Base-by-base conservation (phyloP, 345 rosid genomes). In the Capsella bursapastoris region DNA sequence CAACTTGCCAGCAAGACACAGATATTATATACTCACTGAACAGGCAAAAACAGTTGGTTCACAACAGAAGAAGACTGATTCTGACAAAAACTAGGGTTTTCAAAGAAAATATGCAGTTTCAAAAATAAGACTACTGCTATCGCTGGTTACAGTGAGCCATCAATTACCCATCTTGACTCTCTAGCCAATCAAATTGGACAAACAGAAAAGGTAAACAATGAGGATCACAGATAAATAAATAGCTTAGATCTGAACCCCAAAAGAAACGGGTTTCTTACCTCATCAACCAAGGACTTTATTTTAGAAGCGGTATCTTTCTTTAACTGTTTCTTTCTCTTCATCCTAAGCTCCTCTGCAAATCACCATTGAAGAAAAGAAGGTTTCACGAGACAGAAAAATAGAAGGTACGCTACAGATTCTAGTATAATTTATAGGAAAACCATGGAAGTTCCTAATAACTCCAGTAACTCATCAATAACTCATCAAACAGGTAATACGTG, bases 271-370 rank as follows among this genome's bases (percentile, higher is more conserved):
- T 71, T 13, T 15, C 80, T 72, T 83, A 92, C 99, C 97, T 92
- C 99, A 60, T 92, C 97, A 59, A 96, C 98, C 77, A 86, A 53
- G 43, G 96, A 92, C 84, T 96, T 96, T 51, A 90, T 77, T 74
- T 96, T 96, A 47, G 92, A 85, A 75, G 98, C 96, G 18, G 91
- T 86, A 81, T 92, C 93, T 86, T 96, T 96, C 90, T 89, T 96
- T 82, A 96, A 82, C 78, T 87, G 98, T 75, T 90, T 96, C 85
- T 87, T 96, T 85, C 99, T 84, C 81, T 90, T 96, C 71, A 87
- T 84, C 73, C 75, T 82, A 87, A 96, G 98, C 82, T 96, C 98
- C 15, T 86, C 99, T 96, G 96, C 87, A 78, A 58, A 75, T 71
- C 70, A 81, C 12, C 79, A 29, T 47, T 57, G 60, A 47, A 64